These are phyloP conservation scores for Cercis canadensis DNA, from an alignment of 306 rosid species.

Conservation along the genomic window DNA sequence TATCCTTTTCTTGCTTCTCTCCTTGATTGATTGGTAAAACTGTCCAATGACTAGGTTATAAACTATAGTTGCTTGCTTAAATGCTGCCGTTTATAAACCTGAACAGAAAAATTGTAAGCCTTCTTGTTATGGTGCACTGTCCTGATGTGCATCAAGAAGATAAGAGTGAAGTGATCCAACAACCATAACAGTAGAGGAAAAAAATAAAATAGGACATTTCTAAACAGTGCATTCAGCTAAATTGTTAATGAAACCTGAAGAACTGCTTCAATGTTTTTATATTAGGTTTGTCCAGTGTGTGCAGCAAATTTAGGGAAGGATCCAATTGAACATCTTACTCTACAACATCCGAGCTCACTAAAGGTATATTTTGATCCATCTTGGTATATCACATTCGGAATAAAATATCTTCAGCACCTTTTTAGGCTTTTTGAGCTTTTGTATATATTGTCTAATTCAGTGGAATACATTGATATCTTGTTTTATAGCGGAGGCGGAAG, in stretches of 20 bases:
- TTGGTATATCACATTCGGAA: constrained; percentile 25
- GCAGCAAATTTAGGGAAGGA: constrained; percentile 83
- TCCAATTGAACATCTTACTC: constrained; percentile 64
- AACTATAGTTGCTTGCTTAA: too few relatives aligned
- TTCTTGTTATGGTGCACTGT: too few relatives aligned
- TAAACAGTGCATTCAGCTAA: too few relatives aligned
- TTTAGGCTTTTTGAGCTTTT: constrained; percentile 33
- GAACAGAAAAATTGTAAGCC: too few relatives aligned
- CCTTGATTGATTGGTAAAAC: too few relatives aligned
- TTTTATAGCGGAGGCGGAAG: constrained; percentile 67
- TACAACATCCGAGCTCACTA: constrained; percentile 65
- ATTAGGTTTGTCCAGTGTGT: constrained; percentile 93
- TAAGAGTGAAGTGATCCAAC: too few relatives aligned
- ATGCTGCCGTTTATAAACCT: too few relatives aligned
- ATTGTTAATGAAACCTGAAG: constrained; percentile 5
- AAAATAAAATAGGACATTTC: too few relatives aligned
- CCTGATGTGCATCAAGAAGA: too few relatives aligned
- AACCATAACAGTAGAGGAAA: too few relatives aligned
- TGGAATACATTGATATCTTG: constrained; percentile 25
- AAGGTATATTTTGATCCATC: constrained; percentile 58
- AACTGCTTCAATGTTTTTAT: constrained; percentile 34
- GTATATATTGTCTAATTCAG: constrained; percentile 23
- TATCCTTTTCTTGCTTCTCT: too few relatives aligned
- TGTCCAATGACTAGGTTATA: too few relatives aligned
- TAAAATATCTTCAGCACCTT: neutral